Base-by-base conservation (phyloP, 1,284 basidiomycete genomes). In the Anthracocystis setariae region DNA sequence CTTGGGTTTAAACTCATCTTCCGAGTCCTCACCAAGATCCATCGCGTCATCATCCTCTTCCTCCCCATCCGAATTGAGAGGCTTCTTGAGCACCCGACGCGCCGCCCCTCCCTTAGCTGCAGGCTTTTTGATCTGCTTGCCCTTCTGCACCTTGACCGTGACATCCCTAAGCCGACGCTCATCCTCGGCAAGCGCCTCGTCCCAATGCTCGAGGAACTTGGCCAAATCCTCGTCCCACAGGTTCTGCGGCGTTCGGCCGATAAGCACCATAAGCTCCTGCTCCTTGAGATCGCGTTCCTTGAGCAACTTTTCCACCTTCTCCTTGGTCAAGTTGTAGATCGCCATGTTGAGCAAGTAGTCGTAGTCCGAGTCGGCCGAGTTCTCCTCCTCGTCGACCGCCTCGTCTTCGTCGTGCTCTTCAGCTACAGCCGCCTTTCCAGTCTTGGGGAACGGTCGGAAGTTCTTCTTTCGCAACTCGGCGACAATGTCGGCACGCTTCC, bases 291-390 rank as follows among this genome's bases (percentile, higher is more conserved):
- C 88, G 3, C 91, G 90, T 86, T 94, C 92, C 73, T 88, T 87
- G 29, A 89, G 85, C 8, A 98, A 88, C 85, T 89, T 93, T 60
- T 91, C 91, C 67, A 91, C 93, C 90, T 94, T 95, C 85, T 98
- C 95, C 74, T 88, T 89, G 1, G 96, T 98, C 85, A 98, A 86
- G 84, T 90, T 97, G 86, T 89, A 94, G 82, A 98, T 94, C 5
- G 92, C 86, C 95, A 99, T 98, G 25, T 91, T 89, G 62, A 99
- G 86, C 63, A 98, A 84, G 85, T 99, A 98, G 83, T 99, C 95
- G 80, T 87, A 99, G 84, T 98, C 96, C 39, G 87, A 88, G 40
- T 83, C 84, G n/a, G 85, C 84, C n/a, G 84, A 85, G 42, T 73
- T 71, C n/a, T 79, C 80, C 3, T 87, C 88, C 8, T 88, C 89